Base-by-base conservation (phyloP, 140 eudicot species). In the Senecio squalidus region DNA sequence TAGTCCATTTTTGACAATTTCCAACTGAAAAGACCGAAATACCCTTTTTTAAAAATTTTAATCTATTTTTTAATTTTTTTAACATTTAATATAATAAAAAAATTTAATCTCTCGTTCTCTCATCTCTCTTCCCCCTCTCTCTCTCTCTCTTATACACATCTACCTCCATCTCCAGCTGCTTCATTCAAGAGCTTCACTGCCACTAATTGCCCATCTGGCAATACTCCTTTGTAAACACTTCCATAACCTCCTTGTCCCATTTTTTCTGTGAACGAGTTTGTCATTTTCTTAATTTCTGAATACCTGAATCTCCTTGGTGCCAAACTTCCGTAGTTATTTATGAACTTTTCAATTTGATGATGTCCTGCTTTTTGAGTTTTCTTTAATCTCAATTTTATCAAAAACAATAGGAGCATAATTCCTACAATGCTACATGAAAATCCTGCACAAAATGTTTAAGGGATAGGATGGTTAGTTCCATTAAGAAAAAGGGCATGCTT, bases 281-380 rank as follows among this genome's bases (percentile, higher is more conserved):
- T 52, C 58, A 52, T 52, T 52, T 25, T 52, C 58, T 52, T 52
- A 36, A 52, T 52, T 11, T 52, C 58, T 26, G 58, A 52, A 52
- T 52, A 48, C 2, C 23, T 48, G 16, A 48, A 48, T 22, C 55
- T 48, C 11, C 23, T 48, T 52, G n/a, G n/a, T n/a, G n/a, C n/a
- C n/a, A n/a, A n/a, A n/a, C n/a, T n/a, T n/a, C n/a, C n/a, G n/a
- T n/a, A 52, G 38, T 51, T n/a, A 10, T 36, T 52, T 25, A 26
- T 14, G 10, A 51, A 26, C 9, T 4, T 52, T 26, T 52, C 58
- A 24, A 52, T 3, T 52, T 22, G 30, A 48, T 5, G 21, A 61
- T 46, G n/a, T 41, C 54, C 25, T 10, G 33, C 33, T 5, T 30
- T 47, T 47, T 28, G 57, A 24, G 40, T 52, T 38, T 38, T 23